These are phyloP conservation scores for Alternaria rosae DNA, from an alignment of 2,329 filamentous ascomycete species.

Conservation along the genomic window DNA sequence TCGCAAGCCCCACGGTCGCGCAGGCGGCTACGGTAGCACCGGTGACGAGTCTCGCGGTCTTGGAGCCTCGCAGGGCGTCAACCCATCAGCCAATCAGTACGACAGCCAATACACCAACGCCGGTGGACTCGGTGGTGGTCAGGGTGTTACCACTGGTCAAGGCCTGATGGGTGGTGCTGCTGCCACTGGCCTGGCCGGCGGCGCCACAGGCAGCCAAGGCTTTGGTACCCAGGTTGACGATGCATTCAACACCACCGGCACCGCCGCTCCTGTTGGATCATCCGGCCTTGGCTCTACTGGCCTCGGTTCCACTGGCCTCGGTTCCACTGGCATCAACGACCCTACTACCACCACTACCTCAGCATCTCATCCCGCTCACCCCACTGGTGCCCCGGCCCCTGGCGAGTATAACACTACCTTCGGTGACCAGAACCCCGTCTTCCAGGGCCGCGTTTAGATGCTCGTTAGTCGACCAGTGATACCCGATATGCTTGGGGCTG, in stretches of 20 bases:
- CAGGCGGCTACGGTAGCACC: slow-evolving; percentile 40
- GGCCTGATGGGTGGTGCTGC: slow-evolving; percentile 22
- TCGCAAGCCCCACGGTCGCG: slow-evolving; percentile 65
- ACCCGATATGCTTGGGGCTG: slow-evolving; percentile 12
- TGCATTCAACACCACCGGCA: slow-evolving; percentile 46
- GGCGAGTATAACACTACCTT: slow-evolving; percentile 48
- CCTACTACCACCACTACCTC: slow-evolving; percentile 16
- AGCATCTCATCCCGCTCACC: slow-evolving; percentile 12
- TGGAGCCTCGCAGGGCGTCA: slow-evolving; percentile 22
- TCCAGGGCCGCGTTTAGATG: slow-evolving; percentile 47
- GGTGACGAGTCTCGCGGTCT: slow-evolving; percentile 26
- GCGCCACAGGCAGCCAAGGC: slow-evolving; percentile 22
- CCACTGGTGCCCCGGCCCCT: slow-evolving; percentile 17
- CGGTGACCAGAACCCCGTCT: slow-evolving; percentile 54
- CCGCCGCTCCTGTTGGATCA: slow-evolving; percentile 12
- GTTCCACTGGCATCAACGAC: slow-evolving; percentile 9
- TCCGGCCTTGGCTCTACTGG: slow-evolving; percentile 14
- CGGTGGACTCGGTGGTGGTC: slow-evolving; percentile 15
- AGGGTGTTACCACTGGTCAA: slow-evolving; percentile 10
- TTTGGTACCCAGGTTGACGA: slow-evolving; percentile 57
- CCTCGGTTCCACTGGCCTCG: slow-evolving; percentile 11
- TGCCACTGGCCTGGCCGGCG: slow-evolving; percentile 22
- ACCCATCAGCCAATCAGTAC: slow-evolving; percentile 22
- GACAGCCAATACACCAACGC: slow-evolving; percentile 24
- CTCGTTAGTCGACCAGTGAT: slow-evolving; percentile 11